These are phyloP conservation scores for Pythium sp. DNA, from an alignment of 352 stramenopile genomes.

Conservation along the genomic window DNA sequence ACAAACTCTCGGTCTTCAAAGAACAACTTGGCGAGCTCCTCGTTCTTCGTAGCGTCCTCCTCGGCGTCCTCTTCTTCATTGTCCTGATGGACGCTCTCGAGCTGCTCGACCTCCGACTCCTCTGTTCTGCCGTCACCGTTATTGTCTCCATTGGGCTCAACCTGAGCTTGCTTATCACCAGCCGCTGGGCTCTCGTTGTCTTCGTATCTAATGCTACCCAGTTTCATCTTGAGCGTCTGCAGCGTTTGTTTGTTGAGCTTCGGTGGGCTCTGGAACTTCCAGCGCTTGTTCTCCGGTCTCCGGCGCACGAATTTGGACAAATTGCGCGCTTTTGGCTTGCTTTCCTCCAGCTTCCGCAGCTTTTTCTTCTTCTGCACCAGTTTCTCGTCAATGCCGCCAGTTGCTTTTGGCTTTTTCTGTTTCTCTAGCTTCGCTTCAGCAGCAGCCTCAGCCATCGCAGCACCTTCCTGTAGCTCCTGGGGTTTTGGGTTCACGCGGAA, in stretches of 20 bases:
- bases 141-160: not conserved
- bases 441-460: not conserved
- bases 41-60: slow-evolving; percentile 31
- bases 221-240: slow-evolving; percentile 18
- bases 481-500: slow-evolving; percentile 35
- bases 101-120: slow-evolving; percentile 2
- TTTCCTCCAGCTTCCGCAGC: slow-evolving; percentile 10
- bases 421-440: not conserved
- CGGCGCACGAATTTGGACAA: slow-evolving; percentile 50
- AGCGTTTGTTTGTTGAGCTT: slow-evolving; percentile 50
- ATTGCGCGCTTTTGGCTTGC: slow-evolving; percentile 13
- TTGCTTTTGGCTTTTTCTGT: slow-evolving; percentile 6
- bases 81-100: not conserved
- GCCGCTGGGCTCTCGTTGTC: not conserved
- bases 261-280: slow-evolving; percentile 60
- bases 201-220: not conserved
- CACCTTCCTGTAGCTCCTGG: not conserved
- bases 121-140: not conserved
- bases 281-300: slow-evolving; percentile 64
- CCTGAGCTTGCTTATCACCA: slow-evolving; percentile 1
- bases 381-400: slow-evolving; percentile 10
- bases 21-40: slow-evolving; percentile 64
- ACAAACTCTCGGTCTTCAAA: slow-evolving; percentile 68
- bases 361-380: slow-evolving; percentile 12
- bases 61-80: not conserved